Percentiles rank a stretch among this genome's conserved stretches.
Conservation (phyloP, 306 rosid genomes). For the Datisca glomerata region DNA sequence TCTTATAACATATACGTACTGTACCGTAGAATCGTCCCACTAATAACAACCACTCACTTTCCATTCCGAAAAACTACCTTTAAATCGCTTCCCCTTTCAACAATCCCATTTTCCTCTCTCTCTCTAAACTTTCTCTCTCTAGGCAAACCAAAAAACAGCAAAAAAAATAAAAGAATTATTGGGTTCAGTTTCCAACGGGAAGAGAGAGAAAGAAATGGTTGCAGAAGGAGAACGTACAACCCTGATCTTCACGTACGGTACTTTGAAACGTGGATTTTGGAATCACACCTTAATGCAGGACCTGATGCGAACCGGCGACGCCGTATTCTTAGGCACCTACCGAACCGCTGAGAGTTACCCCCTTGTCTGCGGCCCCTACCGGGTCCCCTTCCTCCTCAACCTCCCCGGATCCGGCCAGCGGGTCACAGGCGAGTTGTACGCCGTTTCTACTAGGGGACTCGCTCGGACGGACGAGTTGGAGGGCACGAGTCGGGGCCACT, state of each 20-base stretch:
- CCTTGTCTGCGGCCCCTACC: conserved; percentile 65
- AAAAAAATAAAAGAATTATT: too few species aligned
- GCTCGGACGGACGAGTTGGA: conserved; percentile 47
- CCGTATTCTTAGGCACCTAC: conserved; percentile 39
- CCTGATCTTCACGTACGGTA: conserved; percentile 64
- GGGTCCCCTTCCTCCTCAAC: conserved; percentile 65
- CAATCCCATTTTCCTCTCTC: too few species aligned
- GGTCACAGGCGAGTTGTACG: conserved; percentile 60
- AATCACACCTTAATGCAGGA: conserved; percentile 60
- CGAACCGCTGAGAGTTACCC: conserved; percentile 34
- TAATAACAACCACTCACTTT: too few species aligned
- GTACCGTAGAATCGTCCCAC: too few species aligned
- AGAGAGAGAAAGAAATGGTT: conserved; percentile 6
- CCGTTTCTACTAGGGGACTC: conserved; percentile 34
- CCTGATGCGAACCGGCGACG: conserved; percentile 48
- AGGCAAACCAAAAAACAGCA: too few species aligned
- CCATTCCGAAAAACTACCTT: too few species aligned
- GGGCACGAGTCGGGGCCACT: conserved; percentile 49
- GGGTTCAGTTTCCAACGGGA: background rate
- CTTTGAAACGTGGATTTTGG: conserved; percentile 48
- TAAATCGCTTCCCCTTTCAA: too few species aligned
- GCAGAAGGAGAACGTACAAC: conserved; percentile 3
- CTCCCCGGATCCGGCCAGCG: conserved; percentile 42
- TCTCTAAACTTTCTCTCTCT: too few species aligned
- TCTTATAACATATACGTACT: too few species aligned